Conservation (phyloP, 768 basidiomycete genomes). For the Pleurotus citrinopileatus region DNA sequence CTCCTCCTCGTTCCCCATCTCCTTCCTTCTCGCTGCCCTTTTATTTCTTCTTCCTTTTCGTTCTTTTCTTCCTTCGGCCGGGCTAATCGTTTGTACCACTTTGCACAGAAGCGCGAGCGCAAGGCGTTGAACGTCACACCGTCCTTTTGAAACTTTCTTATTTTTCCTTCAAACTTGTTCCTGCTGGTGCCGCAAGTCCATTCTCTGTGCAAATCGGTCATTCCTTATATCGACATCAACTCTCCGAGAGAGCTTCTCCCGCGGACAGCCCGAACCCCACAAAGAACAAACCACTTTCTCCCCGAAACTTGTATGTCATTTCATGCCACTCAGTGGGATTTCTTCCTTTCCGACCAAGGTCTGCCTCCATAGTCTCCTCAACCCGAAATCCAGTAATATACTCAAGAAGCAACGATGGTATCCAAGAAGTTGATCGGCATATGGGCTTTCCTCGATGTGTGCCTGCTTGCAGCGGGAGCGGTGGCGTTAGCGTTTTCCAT, state of each 20-base stretch:
- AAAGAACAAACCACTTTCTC: slow-evolving; percentile 18
- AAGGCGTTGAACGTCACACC: slow-evolving; percentile 69
- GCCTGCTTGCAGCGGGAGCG: slow-evolving; percentile 67
- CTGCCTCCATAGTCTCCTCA: slow-evolving; percentile 11
- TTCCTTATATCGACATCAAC: slow-evolving; percentile 26
- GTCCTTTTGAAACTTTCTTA: slow-evolving; percentile 29
- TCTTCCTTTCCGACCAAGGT: slow-evolving; percentile 12
- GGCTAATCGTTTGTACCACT: slow-evolving; percentile 15
- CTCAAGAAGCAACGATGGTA: slow-evolving; percentile 50
- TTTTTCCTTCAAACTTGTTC: slow-evolving; percentile 27
- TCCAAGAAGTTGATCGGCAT: slow-evolving; percentile 66
- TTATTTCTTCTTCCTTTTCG: slow-evolving; percentile 27
- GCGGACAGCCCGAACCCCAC: slow-evolving; percentile 9
- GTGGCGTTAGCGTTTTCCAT: slow-evolving; percentile 66
- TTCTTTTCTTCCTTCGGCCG: slow-evolving; percentile 24
- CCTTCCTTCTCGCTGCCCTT: slow-evolving; percentile 21
- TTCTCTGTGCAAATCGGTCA: slow-evolving; percentile 30
- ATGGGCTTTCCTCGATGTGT: slow-evolving; percentile 72
- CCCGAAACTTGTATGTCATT: slow-evolving; percentile 12
- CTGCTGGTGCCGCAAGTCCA: slow-evolving; percentile 38
- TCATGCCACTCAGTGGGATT: slow-evolving; percentile 14
- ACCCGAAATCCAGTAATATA: slow-evolving; percentile 10
- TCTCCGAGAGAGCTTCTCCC: slow-evolving; percentile 52
- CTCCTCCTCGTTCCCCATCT: slow-evolving; percentile 19
- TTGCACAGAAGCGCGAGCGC: slow-evolving; percentile 42